phyloP scores from a whole-genome alignment of 2,329 filamentous ascomycete genomes.

The Xylaria sp. region DNA sequence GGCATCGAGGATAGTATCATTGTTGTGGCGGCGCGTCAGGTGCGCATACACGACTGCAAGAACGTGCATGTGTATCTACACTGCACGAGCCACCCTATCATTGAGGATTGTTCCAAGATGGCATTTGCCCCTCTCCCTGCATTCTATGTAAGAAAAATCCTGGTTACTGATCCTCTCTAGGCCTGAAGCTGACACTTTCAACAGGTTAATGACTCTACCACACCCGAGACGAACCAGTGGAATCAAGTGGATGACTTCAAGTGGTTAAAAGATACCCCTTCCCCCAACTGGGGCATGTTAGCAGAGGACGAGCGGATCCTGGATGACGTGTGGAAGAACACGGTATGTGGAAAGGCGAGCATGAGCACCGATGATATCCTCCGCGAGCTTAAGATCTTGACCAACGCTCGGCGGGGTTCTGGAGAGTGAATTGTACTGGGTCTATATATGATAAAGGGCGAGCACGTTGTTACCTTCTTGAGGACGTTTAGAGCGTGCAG shows the following conservation, averaged over 20 bases:
- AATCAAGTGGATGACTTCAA: constrained; percentile 96
- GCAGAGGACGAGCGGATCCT: constrained; percentile 67
- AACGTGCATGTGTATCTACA: constrained; percentile 86
- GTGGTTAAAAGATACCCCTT: constrained; percentile 87
- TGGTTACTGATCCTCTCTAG: not conserved
- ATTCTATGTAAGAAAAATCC: constrained; percentile 69
- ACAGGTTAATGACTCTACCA: constrained; percentile 46
- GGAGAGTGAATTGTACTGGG: not conserved
- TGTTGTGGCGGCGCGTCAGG: constrained; percentile 84
- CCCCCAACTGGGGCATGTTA: constrained; percentile 86
- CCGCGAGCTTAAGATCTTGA: constrained; percentile 46
- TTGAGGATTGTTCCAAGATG: constrained; percentile 85
- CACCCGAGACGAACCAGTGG: constrained; percentile 74
- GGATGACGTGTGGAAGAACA: constrained; percentile 74
- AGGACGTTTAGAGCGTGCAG: not conserved
- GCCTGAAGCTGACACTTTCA: constrained; percentile 39
- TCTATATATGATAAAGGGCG: not conserved
- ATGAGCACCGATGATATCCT: constrained; percentile 74
- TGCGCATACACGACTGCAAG: constrained; percentile 88
- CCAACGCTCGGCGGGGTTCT: not conserved
- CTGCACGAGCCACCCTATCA: constrained; percentile 86
- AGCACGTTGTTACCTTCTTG: not conserved
- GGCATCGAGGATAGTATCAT: constrained; percentile 76
- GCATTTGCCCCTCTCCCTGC: constrained; percentile 81
- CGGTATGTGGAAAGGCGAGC: constrained; percentile 71